Evolutionary conservation across 305 asterid species (phyloP), one percentile per base, ranked within the genome.

Genomic region (Fraxinus xanthoxyloides): DNA sequence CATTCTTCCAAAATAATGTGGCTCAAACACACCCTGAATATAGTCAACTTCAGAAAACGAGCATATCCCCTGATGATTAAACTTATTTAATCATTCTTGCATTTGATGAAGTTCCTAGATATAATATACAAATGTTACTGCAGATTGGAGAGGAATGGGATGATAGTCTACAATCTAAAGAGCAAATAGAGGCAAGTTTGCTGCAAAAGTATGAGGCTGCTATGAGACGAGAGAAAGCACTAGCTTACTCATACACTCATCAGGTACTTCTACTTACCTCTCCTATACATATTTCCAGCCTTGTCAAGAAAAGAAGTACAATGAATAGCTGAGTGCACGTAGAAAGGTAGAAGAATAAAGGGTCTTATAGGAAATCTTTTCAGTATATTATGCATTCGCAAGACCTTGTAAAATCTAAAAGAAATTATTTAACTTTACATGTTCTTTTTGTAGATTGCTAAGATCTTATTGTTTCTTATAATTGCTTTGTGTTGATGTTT

Each of bases 91-190:
- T 19, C 59, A 5, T 43, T 40, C 81, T 69, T 79, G 75, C 26
- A 77, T 21, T 77, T 73, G 65, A n/a, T 35, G 77, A 23, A 73
- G 80, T 70, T 80, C 67, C 65, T 46, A 7, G 54, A 81, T 81
- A 36, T 65, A 10, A 65, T 54, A 40, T n/a, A n/a, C 76, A 38
- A 59, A 80, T 77, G 51, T 70, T 77, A 13, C 84, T 82, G 79
- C 87, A 92, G 97, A 87, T 89, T 85, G 97, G 95, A 77, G 99
- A 94, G 84, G 97, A 92, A 56, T 96, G 99, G 99, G 95, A 96
- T 84, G 91, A 89, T 61, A 92, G 98, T 81, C 79, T 85, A 38
- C 98, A 94, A 85, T 93, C 99, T 6, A 92, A 91, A 84, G 98
- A 96, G 86, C 87, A 90, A 86, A 82, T 94, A 67, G 99, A 96